These are phyloP conservation scores for Fusarium aywerte DNA, from an alignment of 2,329 filamentous ascomycete genomes.

Conservation along the genomic window DNA sequence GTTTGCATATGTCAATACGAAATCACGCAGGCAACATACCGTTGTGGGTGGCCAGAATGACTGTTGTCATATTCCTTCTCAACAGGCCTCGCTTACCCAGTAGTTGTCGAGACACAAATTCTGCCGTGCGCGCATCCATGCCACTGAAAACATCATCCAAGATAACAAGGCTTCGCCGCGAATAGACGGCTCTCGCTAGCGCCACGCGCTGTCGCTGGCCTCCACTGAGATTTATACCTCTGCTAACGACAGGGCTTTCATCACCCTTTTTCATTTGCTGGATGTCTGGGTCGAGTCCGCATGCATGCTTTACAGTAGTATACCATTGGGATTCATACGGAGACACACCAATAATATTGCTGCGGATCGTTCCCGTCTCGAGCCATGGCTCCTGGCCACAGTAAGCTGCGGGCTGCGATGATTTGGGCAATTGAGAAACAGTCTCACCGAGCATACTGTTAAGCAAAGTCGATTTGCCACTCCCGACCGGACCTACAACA, in stretches of 20 bases:
- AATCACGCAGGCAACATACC: neutral
- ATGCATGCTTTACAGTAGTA: conserved; percentile 8
- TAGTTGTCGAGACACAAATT: conserved; percentile 13
- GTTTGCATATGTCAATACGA: neutral
- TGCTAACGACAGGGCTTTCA: conserved; percentile 42
- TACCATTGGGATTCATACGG: conserved; percentile 14
- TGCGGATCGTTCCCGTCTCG: neutral
- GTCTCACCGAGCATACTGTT: neutral
- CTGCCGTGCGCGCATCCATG: conserved; percentile 24
- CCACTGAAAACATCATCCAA: conserved; percentile 51
- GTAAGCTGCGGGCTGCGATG: too few relatives aligned
- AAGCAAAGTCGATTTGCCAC: neutral
- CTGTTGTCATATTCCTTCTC: neutral
- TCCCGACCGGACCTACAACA: neutral
- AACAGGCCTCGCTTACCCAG: conserved; percentile 6
- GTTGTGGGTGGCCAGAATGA: conserved; percentile 16
- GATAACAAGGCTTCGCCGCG: conserved; percentile 39
- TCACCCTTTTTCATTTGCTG: neutral
- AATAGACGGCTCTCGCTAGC: neutral
- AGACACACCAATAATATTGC: neutral
- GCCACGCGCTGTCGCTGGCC: neutral
- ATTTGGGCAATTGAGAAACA: too few relatives aligned
- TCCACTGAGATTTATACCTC: conserved; percentile 42
- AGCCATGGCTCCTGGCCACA: conserved; percentile 7
- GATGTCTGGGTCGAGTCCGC: conserved; percentile 5